Conservation (phyloP, 2,329 filamentous ascomycete species). For the Cladophialophora immunda region DNA sequence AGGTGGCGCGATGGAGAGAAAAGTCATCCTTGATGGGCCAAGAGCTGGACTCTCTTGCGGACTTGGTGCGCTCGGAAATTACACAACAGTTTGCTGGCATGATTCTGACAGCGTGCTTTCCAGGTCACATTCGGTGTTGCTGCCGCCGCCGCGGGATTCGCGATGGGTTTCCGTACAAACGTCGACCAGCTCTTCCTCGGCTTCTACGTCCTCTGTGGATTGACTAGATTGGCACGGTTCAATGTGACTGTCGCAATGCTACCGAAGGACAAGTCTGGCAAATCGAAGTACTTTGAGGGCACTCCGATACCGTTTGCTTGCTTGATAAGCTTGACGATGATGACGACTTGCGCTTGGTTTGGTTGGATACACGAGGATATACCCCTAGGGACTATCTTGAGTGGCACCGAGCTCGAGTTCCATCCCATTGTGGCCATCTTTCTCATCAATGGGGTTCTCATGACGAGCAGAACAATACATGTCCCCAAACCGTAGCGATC, state of each 20-base stretch:
- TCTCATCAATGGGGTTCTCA: constrained; percentile 86
- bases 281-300: constrained; percentile 95
- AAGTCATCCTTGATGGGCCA: constrained; percentile 99
- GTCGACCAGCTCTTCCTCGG: constrained; percentile 81
- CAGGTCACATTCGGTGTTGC: constrained; percentile 96
- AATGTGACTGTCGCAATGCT: constrained; percentile 92
- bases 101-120: constrained; percentile 13
- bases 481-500: constrained; percentile 77
- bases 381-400: constrained; percentile 75
- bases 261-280: constrained; percentile 90
- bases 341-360: constrained; percentile 87
- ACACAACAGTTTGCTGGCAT: not conserved
- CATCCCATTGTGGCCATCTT: constrained; percentile 86
- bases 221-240: constrained; percentile 93
- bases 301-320: constrained; percentile 89
- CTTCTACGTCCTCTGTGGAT: constrained; percentile 87
- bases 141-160: constrained; percentile 86
- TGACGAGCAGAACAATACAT: constrained; percentile 94
- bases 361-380: constrained; percentile 81
- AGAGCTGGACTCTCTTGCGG: constrained; percentile 93
- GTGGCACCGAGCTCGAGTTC: constrained; percentile 77
- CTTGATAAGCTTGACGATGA: constrained; percentile 78
- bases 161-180: constrained; percentile 83
- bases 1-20: constrained; percentile 93
- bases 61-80: constrained; percentile 72